Percentiles rank a stretch among this genome's conserved stretches.
Evolutionary conservation across 768 basidiomycete genomes (phyloP).

Genomic region (Phallus indusiatus): DNA sequence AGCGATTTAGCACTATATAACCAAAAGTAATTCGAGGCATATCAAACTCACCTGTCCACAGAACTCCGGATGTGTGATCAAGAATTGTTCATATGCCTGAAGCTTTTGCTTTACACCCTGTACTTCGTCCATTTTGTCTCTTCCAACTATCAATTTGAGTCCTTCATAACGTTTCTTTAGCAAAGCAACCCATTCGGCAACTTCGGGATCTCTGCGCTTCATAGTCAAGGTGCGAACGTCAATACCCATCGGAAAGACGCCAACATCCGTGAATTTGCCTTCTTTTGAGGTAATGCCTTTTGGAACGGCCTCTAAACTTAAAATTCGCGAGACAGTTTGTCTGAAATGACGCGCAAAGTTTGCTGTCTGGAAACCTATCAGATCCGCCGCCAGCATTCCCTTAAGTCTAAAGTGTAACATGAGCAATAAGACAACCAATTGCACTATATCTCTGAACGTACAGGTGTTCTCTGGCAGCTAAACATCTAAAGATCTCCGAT

Average conservation of each 20-base stretch:
- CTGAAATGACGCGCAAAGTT: constrained; percentile 79
- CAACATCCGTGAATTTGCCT: constrained; percentile 67
- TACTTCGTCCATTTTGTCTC: constrained; percentile 84
- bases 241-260: constrained; percentile 87
- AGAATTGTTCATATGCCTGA: constrained; percentile 72
- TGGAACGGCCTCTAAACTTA: constrained; percentile 72
- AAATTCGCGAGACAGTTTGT: constrained; percentile 73
- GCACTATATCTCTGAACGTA: not conserved
- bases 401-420: constrained; percentile 38
- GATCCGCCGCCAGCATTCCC: constrained; percentile 88
- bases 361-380: constrained; percentile 87
- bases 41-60: constrained; percentile 49
- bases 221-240: constrained; percentile 61
- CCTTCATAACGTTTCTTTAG: constrained; percentile 77
- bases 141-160: constrained; percentile 79
- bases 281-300: constrained; percentile 65
- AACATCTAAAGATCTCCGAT: constrained; percentile 90
- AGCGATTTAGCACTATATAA: not conserved
- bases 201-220: constrained; percentile 66
- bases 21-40: not conserved
- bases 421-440: not conserved
- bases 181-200: constrained; percentile 71
- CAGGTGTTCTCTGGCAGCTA: constrained; percentile 53
- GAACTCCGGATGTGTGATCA: constrained; percentile 71
- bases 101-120: constrained; percentile 82